phyloP scores from a whole-genome alignment of 129 eudicot genomes.

The Tanacetum coccineum region DNA sequence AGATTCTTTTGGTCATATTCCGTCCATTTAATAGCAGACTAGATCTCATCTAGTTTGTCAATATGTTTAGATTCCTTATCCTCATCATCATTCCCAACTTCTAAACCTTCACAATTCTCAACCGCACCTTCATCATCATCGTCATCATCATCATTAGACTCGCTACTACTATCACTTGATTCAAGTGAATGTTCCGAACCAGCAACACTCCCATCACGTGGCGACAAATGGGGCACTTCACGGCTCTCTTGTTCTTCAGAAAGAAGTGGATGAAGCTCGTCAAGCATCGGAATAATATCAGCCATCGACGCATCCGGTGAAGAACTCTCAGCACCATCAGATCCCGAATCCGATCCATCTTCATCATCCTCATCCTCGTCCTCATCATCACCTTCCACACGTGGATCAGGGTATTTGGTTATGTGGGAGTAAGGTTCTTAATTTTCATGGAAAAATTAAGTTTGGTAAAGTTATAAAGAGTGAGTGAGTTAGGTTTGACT shows the following conservation, averaged over 20 bases:
- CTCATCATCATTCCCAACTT: constrained; percentile 53
- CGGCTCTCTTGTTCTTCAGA: constrained; percentile 22
- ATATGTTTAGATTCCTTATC: constrained; percentile 44
- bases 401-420: no score
- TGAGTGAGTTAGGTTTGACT: no score
- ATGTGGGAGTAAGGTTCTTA: no score
- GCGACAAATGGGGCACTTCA: constrained; percentile 41
- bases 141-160: constrained; percentile 57
- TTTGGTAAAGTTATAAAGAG: no score
- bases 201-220: constrained; percentile 45
- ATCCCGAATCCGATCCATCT: constrained; percentile 49
- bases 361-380: constrained; percentile 29
- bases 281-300: constrained; percentile 82
- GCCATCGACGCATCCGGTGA: constrained; percentile 99
- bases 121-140: constrained; percentile 30
- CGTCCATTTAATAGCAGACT: constrained; percentile 80
- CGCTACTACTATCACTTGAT: constrained; percentile 38
- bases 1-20: constrained; percentile 96
- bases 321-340: constrained; percentile 90
- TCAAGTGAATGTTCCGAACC: constrained; percentile 39
- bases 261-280: no score
- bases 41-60: constrained; percentile 45
- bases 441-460: no score
- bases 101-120: constrained; percentile 40
- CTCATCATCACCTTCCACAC: constrained; percentile 33